Evolutionary conservation across 768 basidiomycete species (phyloP), one percentile per base, ranked within the genome.

Genomic region (Termitomyces sp.): DNA sequence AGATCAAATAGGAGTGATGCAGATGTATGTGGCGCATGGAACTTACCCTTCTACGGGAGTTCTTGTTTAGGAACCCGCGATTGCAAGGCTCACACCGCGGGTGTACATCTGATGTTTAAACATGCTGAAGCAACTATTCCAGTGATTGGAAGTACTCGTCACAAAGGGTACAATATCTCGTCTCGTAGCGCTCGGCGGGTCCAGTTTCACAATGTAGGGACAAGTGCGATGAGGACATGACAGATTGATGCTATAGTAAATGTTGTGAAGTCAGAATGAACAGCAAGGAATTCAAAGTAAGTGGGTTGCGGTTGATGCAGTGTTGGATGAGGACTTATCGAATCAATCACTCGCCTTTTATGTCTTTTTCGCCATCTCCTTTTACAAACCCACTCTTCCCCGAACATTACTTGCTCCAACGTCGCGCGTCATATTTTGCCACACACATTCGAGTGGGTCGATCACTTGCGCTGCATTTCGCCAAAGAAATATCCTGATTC

Each of bases 81-180:
- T 54, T 14, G 8, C 52, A 54, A 20, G 40, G 28, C 16, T 60
- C 36, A 9, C 62, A 63, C n/a, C 56, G 59, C 8, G 62, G 62
- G 43, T 60, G 62, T 1, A 28, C n/a, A 2, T 41, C 46, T 1
- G 51, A 53, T 2, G 35, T 48, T 44, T 56, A 55, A 2, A 51
- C 14, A 18, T 60, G 59, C 6, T 44, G 32, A 16, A 56, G 55
- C 0, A 55, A 14, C 4, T 56, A 2, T 13, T 12, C 33, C 6
- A 47, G 26, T 16, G 48, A 26, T 10, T 50, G 30, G 12, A 53
- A 54, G 46, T 59, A 59, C 36, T 52, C 35, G 46, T 58, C 57
- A 14, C 57, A 58, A 4, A 58, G 7, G 0, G 57, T 53, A 35
- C 57, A 58, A 7, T 58, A 58, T 35, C 20, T 46, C 35, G 5